Evolutionary conservation across 805 yeast genomes (phyloP).

Genomic region (Wickerhamiella azymoides): DNA sequence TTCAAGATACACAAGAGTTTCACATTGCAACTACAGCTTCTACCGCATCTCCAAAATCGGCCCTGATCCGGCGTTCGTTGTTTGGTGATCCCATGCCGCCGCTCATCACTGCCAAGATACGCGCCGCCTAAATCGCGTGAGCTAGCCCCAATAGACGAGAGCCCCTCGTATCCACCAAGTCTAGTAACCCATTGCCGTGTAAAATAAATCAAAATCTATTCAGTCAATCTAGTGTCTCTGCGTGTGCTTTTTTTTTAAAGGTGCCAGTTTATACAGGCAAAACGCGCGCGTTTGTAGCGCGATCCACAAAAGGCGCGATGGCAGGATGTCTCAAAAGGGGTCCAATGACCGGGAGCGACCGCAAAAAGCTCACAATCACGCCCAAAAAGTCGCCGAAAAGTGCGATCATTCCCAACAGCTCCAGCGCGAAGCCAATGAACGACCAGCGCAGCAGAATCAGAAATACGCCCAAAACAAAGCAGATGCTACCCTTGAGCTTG

Average conservation of each 20-base stretch:
- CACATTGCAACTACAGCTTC: too few relatives aligned
- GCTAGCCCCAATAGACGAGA: too few relatives aligned
- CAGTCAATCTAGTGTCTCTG: too few relatives aligned
- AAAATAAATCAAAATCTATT: background rate
- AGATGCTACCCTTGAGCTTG: conserved; percentile 74
- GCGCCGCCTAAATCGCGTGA: too few relatives aligned
- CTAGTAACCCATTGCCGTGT: too few relatives aligned
- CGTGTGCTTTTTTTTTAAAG: too few relatives aligned
- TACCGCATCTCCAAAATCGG: too few relatives aligned
- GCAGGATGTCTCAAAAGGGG: conserved; percentile 68
- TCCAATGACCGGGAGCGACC: conserved; percentile 81
- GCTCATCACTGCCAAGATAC: too few relatives aligned
- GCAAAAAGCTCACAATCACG: conserved; percentile 69
- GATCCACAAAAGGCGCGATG: conserved; percentile 60
- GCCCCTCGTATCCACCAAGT: too few relatives aligned
- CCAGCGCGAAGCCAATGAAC: conserved; percentile 72
- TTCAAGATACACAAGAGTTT: too few relatives aligned
- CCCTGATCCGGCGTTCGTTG: too few relatives aligned
- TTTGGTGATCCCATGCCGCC: too few relatives aligned
- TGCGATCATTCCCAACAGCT: conserved; percentile 77
- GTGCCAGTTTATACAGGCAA: conserved; percentile 45
- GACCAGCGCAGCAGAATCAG: conserved; percentile 65
- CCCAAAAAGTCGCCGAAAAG: conserved; percentile 90
- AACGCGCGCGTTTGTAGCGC: conserved; percentile 51
- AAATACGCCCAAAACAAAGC: conserved; percentile 61